Conservation (phyloP, 306 rosid species). For the Quercus aquifolioides region DNA sequence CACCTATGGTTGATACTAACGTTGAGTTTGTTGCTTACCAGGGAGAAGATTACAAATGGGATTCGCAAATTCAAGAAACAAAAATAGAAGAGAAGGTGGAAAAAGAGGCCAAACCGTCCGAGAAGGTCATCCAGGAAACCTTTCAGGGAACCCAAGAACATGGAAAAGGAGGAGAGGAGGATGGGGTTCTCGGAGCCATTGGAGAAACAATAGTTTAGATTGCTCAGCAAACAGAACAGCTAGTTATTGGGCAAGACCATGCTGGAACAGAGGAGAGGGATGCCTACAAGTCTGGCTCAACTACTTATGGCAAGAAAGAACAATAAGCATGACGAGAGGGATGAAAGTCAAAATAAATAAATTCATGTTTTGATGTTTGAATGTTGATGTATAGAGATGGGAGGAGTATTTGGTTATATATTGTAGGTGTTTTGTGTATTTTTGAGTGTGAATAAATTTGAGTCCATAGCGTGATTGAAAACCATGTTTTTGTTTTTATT, state of each 20-base stretch:
- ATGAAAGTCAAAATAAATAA: background rate
- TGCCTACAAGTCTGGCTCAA: background rate
- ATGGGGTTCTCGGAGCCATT: constrained; percentile 42
- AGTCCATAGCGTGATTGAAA: background rate
- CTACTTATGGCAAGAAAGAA: constrained; percentile 13
- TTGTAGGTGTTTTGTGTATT: background rate
- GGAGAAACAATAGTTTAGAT: constrained; percentile 67
- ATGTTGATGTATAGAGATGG: background rate
- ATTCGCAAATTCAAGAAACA: constrained; percentile 3
- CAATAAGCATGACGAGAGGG: background rate
- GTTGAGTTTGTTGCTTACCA: background rate
- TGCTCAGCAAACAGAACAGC: constrained; percentile 47
- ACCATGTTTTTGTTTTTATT: constrained; percentile 3
- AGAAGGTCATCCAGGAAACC: background rate
- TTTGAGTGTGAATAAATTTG: constrained; percentile 21
- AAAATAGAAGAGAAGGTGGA: background rate
- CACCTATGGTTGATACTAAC: background rate
- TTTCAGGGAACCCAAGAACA: constrained; percentile 20
- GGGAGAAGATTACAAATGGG: background rate
- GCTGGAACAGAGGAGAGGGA: background rate
- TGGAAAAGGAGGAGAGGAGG: constrained; percentile 1
- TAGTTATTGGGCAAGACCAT: constrained; percentile 44
- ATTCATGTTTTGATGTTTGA: background rate
- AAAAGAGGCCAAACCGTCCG: background rate
- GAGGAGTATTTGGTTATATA: background rate